A percentile compares a stretch with the other conserved stretches of the same genome.
Conservation (phyloP, 2,329 filamentous ascomycete species). For the Aspergillus oerlinghausenensis region DNA sequence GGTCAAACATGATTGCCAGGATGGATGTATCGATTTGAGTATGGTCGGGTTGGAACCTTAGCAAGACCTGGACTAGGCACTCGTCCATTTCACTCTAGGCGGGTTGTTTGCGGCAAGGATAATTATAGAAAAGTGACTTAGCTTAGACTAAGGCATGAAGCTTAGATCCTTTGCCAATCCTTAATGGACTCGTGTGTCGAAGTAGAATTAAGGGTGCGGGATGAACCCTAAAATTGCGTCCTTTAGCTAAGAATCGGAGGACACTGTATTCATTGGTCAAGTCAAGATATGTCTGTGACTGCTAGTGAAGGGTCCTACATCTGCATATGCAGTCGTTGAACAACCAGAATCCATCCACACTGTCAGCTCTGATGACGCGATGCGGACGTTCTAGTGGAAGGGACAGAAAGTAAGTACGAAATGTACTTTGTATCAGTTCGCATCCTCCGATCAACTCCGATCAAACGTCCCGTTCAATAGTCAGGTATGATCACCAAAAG, state of each 20-base stretch:
- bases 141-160: not conserved
- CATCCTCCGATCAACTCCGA: slow-evolving; percentile 9
- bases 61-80: too few relatives aligned
- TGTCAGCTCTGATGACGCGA: not conserved
- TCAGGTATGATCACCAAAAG: not conserved
- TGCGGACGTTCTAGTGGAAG: not conserved
- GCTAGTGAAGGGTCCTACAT: not conserved
- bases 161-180: not conserved
- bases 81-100: not conserved
- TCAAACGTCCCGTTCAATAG: slow-evolving; percentile 8
- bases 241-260: not conserved
- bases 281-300: not conserved
- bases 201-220: not conserved
- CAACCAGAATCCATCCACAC: not conserved
- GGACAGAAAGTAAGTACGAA: not conserved
- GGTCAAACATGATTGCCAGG: not conserved
- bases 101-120: not conserved
- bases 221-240: not conserved
- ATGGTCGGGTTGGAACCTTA: not conserved
- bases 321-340: not conserved
- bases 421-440: not conserved
- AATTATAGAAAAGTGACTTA: not conserved
- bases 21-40: not conserved
- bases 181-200: not conserved
- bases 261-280: not conserved